These are phyloP conservation scores for Flueggea neowawraea DNA, from an alignment of 441 rosid genomes.

Conservation along the genomic window DNA sequence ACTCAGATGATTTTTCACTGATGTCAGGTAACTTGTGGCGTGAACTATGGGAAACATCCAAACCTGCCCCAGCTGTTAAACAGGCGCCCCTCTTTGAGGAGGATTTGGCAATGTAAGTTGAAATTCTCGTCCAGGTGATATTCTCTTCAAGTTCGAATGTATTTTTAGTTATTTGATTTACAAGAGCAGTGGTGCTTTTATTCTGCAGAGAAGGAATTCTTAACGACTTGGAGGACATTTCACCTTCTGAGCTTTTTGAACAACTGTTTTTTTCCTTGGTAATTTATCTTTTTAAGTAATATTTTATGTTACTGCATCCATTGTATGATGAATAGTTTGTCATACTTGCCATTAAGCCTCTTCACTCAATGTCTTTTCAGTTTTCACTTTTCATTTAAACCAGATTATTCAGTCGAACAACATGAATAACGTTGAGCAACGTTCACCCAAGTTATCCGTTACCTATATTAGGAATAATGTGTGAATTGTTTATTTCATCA, in stretches of 20 bases:
- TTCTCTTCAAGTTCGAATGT: slow-evolving; percentile 4
- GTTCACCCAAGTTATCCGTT: no score
- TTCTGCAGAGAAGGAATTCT: slow-evolving; percentile 84
- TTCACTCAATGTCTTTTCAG: no score
- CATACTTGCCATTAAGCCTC: background rate
- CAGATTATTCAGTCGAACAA: no score
- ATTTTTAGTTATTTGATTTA: slow-evolving; percentile 1
- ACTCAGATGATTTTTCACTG: slow-evolving; percentile 11
- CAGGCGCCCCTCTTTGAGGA: slow-evolving; percentile 94
- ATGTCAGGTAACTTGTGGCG: slow-evolving; percentile 90
- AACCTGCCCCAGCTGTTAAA: slow-evolving; percentile 82
- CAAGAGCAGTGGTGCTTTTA: slow-evolving; percentile 9
- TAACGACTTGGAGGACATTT: slow-evolving; percentile 67
- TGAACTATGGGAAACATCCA: slow-evolving; percentile 94
- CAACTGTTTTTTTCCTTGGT: slow-evolving; percentile 86
- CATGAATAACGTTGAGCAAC: no score
- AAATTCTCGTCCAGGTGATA: background rate
- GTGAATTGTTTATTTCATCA: no score
- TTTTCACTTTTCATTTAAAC: no score
- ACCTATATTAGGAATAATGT: no score
- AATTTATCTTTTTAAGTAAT: slow-evolving; percentile 25
- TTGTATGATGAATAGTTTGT: background rate
- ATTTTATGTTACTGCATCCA: background rate
- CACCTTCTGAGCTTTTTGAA: slow-evolving; percentile 66
- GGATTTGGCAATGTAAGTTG: slow-evolving; percentile 94